These are phyloP conservation scores for Lasiosphaeria ovina DNA, from an alignment of 495 filamentous ascomycete genomes.

Conservation along the genomic window DNA sequence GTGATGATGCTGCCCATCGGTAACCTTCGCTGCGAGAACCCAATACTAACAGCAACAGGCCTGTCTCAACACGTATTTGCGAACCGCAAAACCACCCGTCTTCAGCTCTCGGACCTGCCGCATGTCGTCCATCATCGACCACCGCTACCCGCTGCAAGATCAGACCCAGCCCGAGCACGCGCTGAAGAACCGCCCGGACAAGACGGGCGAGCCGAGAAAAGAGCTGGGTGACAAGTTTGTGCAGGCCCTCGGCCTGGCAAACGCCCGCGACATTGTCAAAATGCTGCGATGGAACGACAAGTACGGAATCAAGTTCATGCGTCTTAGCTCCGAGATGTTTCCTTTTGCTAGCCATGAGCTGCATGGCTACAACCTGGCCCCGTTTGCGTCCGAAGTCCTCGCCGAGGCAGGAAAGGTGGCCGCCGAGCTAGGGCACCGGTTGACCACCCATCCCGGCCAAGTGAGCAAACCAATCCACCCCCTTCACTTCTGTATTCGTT, in stretches of 20 bases:
- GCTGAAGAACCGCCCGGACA: constrained; percentile 80
- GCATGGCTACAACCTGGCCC: constrained; percentile 83
- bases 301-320: constrained; percentile 90
- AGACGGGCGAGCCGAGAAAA: constrained; percentile 59
- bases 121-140: constrained; percentile 85
- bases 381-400: constrained; percentile 79
- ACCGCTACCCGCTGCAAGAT: constrained; percentile 75
- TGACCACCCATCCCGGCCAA: constrained; percentile 89
- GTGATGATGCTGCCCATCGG: neutral
- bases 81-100: constrained; percentile 77
- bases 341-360: constrained; percentile 87
- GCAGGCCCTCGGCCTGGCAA: constrained; percentile 73
- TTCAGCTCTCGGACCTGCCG: constrained; percentile 92
- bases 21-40: no score
- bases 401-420: constrained; percentile 74
- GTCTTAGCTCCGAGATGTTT: constrained; percentile 93
- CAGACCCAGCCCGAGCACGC: constrained; percentile 73
- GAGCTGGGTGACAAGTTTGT: constrained; percentile 66
- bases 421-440: constrained; percentile 76
- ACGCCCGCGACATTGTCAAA: constrained; percentile 79
- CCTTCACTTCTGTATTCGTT: neutral
- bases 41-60: constrained; percentile 49
- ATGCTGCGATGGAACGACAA: constrained; percentile 91
- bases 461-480: constrained; percentile 27
- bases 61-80: constrained; percentile 90